Base-by-base conservation (phyloP, 306 rosid species). In the Glycine tomentella region DNA sequence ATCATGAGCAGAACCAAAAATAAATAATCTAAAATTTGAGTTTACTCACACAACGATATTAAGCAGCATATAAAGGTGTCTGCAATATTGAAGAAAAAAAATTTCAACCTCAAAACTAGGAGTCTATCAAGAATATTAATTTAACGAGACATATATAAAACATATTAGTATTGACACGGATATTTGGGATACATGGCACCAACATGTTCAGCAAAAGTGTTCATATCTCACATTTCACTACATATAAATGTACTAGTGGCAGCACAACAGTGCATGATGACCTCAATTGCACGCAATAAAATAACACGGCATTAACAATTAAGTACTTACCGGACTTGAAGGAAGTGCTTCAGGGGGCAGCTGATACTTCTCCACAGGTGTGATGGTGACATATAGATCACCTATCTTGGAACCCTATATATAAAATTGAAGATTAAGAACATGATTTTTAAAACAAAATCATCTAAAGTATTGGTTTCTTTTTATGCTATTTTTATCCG, bases 321-420 rank as follows among this genome's bases (percentile, higher is more conserved):
- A 59, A 51, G 73, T 52, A 81, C 84, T 85, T 88, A 95, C 98
- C 68, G 79, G 83, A 81, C 82, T 89, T 59, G 84, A 70, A 36
- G 87, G 86, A 58, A 90, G 25, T 16, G 89, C 94, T 36, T 89
- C 93, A 20, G 97, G 97, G 7, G 99, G 99, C 68, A 92, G 90
- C 80, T 76, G 87, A 76, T 92, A 92, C 84, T 90, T 81, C 81
- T 95, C 93, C 67, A 81, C 92, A 14, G 87, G 89, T 42, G 89
- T 72, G 78, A 92, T 88, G 45, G 86, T 83, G 70, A 95, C 93
- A 71, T 84, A 75, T 44, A 86, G 87, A 74, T 88, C 89, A 13
- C 69, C 95, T 69, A 92, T 84, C 74, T 83, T 84, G 67, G 95
- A 91, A 70, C 97, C 99, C 99, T 92, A 84, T 7, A 11, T 38